phyloP scores from a whole-genome alignment of 345 rosid genomes.

The Diplotaxis tenuifolia region DNA sequence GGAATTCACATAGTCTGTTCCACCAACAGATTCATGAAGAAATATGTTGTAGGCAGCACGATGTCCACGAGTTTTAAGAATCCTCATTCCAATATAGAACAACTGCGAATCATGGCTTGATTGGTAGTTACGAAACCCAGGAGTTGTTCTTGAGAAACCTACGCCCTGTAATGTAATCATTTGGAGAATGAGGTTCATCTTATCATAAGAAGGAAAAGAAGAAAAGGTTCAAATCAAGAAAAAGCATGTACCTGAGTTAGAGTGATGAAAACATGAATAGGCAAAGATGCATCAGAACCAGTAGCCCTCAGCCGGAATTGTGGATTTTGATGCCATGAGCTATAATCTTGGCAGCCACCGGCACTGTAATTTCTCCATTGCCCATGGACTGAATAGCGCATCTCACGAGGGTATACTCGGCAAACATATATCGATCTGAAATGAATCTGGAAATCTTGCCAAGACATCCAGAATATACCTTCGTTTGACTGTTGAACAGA shows the following conservation, averaged over 20 bases:
- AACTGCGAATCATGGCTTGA: slow-evolving; percentile 90
- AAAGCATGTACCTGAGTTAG: slow-evolving; percentile 76
- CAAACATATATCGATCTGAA: slow-evolving; percentile 98
- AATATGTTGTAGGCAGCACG: slow-evolving; percentile 96
- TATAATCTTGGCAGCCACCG: slow-evolving; percentile 99
- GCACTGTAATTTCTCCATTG: slow-evolving; percentile 98
- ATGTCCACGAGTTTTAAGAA: slow-evolving; percentile 93
- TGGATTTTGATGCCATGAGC: slow-evolving; percentile 99
- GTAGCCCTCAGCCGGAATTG: slow-evolving; percentile 89
- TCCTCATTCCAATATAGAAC: slow-evolving; percentile 98
- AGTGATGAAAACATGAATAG: slow-evolving; percentile 93
- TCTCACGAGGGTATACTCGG: slow-evolving; percentile 94
- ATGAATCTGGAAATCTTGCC: slow-evolving; percentile 99
- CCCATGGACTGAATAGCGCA: slow-evolving; percentile 94
- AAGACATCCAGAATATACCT: slow-evolving; percentile 99
- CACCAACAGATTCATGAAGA: slow-evolving; percentile 98
- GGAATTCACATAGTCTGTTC: slow-evolving; percentile 99
- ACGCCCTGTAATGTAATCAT: slow-evolving; percentile 63
- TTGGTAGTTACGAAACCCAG: slow-evolving; percentile 93
- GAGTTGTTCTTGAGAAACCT: slow-evolving; percentile 91
- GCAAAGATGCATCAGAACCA: slow-evolving; percentile 84
- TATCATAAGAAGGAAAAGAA: neutral
- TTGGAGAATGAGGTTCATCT: neutral
- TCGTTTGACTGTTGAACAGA: slow-evolving; percentile 78
- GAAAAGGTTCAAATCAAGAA: neutral